Percentiles rank a stretch among this genome's conserved stretches.
phyloP scores from a whole-genome alignment of 108 stramenopile genomes.

The Cyclotella kingstonii region DNA sequence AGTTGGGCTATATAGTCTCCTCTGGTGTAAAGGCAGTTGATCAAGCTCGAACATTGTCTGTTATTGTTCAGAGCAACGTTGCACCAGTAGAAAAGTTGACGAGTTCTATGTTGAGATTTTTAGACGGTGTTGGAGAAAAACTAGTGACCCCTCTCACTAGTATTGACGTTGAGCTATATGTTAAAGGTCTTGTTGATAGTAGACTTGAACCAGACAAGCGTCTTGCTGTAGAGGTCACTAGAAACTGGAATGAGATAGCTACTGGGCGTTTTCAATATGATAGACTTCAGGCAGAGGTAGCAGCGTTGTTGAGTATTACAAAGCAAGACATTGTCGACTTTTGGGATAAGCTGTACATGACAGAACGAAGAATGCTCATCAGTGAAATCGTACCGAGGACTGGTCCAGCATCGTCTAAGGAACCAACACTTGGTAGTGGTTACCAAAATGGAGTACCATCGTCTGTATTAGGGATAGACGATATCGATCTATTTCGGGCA shows the following conservation, averaged over 20 bases:
- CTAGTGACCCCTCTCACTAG: slow-evolving; percentile 53
- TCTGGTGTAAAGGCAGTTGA: slow-evolving; percentile 73
- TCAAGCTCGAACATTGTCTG: slow-evolving; percentile 58
- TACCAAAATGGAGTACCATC: slow-evolving; percentile 27
- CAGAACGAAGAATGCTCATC: slow-evolving; percentile 61
- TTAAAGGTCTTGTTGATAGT: slow-evolving; percentile 69
- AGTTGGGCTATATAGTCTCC: slow-evolving; percentile 91
- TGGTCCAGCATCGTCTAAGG: slow-evolving; percentile 54
- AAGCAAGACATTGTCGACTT: slow-evolving; percentile 75
- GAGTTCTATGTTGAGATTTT: slow-evolving; percentile 48
- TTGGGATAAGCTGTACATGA: slow-evolving; percentile 63
- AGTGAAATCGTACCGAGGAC: slow-evolving; percentile 65
- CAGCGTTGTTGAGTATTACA: slow-evolving; percentile 55
- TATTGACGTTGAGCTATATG: slow-evolving; percentile 61
- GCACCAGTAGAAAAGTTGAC: slow-evolving; percentile 27
- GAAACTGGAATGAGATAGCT: slow-evolving; percentile 85
- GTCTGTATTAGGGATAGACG: slow-evolving; percentile 59
- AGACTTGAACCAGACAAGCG: slow-evolving; percentile 85
- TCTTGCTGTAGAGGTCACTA: slow-evolving; percentile 68
- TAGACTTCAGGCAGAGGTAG: slow-evolving; percentile 64
- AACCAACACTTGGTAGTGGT: slow-evolving; percentile 52
- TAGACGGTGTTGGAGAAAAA: slow-evolving; percentile 47
- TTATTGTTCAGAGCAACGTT: slow-evolving; percentile 68
- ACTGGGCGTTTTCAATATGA: slow-evolving; percentile 73
- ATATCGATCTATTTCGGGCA: slow-evolving; percentile 54